phyloP scores from a whole-genome alignment of 2,329 filamentous ascomycete species.

The Pseudogymnoascus sp. region DNA sequence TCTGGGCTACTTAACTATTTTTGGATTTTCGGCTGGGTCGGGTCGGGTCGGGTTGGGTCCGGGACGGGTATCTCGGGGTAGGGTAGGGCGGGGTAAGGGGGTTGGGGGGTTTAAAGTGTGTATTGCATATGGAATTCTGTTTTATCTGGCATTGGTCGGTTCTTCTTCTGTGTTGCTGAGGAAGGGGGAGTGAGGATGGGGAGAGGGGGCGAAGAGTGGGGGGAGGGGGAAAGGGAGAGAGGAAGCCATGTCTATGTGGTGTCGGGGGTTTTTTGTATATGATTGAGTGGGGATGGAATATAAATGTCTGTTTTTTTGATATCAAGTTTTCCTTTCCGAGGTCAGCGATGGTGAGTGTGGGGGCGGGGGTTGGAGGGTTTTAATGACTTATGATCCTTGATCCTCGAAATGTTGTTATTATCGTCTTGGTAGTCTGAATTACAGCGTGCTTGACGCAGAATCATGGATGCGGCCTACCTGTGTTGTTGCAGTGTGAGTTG shows the following conservation, averaged over 20 bases:
- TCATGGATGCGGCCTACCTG: background rate
- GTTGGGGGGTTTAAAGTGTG: background rate
- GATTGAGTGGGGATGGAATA: background rate
- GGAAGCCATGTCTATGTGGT: background rate
- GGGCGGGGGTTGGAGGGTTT: background rate
- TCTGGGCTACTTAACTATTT: too few species aligned
- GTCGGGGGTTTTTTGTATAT: background rate
- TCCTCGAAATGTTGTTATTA: background rate
- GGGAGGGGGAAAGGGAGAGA: background rate
- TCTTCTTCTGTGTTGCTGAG: background rate
- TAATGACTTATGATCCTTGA: background rate
- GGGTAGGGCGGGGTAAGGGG: too few species aligned
- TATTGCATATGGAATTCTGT: background rate
- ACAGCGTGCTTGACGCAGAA: background rate
- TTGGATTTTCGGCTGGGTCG: too few species aligned
- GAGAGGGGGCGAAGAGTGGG: background rate
- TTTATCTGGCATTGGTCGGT: background rate
- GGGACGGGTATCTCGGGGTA: too few species aligned
- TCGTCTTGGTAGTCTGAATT: background rate
- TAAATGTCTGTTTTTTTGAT: background rate
- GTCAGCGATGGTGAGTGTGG: background rate
- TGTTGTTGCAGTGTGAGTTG: background rate
- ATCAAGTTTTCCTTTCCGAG: background rate
- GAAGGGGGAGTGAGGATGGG: background rate
- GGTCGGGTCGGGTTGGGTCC: too few species aligned